Evolutionary conservation across 2,329 filamentous ascomycete genomes (phyloP), one percentile per base, ranked within the genome.

Genomic region (Nannizzia gypsea): DNA sequence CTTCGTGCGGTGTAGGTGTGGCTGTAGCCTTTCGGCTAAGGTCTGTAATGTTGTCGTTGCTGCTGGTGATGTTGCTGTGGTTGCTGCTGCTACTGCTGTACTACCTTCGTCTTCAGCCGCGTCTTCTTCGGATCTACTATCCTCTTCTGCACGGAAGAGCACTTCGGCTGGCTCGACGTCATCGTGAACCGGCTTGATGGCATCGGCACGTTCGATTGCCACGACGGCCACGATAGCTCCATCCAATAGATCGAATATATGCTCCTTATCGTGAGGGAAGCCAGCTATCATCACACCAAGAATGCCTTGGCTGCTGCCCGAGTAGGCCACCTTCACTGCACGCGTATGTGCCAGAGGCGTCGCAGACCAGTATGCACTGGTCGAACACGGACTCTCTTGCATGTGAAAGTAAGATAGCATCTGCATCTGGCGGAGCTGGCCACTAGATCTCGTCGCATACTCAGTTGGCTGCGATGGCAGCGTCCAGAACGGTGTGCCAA

Each of bases 351-450:
- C 75, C 6, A 84, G 70, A 0, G 80, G 74, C 3, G 70, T 70
- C 3, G 72, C 65, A 24, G 71, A 71, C 79, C 80, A 84, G 3
- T 71, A 65, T 1, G 72, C 68, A 40, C 67, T 68, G 22, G 38
- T n/a, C 15, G 38, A n/a, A n/a, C 6, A n/a, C 15, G 11, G n/a
- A 42, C 36, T 61, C 6, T 69, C 67, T 42, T 69, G 68, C 17
- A 69, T 68, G 66, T 85, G 83, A 67, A 85, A 84, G 66, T 84
- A 85, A 0, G 82, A 82, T 63, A 83, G 78, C 63, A 78, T 81
- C 63, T 83, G 81, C 81, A 85, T 84, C 20, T 75, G 74, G 52
- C 79, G 73, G 5, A 81, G 66, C 61, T 83, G 79, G 0, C 75
- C 73, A 28, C 79, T 78, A 24, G 77, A 80, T 54, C 78, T 73